Conservation (phyloP, 2,329 filamentous ascomycete genomes). For the Exophiala aquamarina region DNA sequence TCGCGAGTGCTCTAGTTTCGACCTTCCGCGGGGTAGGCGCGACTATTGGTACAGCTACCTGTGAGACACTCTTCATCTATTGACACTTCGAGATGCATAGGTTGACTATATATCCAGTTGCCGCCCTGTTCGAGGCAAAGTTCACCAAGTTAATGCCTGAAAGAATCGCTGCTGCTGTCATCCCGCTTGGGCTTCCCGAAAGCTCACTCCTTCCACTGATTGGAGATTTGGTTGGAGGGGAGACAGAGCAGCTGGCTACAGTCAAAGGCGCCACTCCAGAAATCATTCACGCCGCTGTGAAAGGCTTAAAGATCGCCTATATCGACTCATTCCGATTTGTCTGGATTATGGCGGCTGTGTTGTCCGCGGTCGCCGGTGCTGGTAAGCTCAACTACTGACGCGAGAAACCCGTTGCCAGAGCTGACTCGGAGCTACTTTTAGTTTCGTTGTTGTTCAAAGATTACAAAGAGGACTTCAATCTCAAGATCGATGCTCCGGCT, state of each 20-base stretch:
- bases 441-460: too few species aligned
- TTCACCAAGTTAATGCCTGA: slow-evolving; percentile 2
- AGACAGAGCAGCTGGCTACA: background rate
- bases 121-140: slow-evolving; percentile 15
- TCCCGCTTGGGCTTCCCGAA: slow-evolving; percentile 10
- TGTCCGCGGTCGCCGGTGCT: slow-evolving; percentile 8
- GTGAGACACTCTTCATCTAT: slow-evolving; percentile 2
- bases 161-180: slow-evolving; percentile 11
- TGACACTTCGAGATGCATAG: background rate
- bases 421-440: too few species aligned
- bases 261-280: slow-evolving; percentile 10
- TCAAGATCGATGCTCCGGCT: too few species aligned
- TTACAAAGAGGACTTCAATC: too few species aligned
- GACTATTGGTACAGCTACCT: slow-evolving; percentile 17
- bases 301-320: slow-evolving; percentile 6
- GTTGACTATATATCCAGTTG: slow-evolving; percentile 8
- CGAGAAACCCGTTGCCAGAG: too few species aligned
- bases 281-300: slow-evolving; percentile 9
- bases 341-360: slow-evolving; percentile 13
- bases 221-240: slow-evolving; percentile 2
- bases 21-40: slow-evolving; percentile 11
- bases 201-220: slow-evolving; percentile 3
- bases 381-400: too few species aligned
- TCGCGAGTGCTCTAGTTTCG: slow-evolving; percentile 3
- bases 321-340: slow-evolving; percentile 9